A percentile compares a stretch with the other conserved stretches of the same genome.
phyloP scores from a whole-genome alignment of 495 filamentous ascomycete genomes.

The Chlorociboria aeruginascens region DNA sequence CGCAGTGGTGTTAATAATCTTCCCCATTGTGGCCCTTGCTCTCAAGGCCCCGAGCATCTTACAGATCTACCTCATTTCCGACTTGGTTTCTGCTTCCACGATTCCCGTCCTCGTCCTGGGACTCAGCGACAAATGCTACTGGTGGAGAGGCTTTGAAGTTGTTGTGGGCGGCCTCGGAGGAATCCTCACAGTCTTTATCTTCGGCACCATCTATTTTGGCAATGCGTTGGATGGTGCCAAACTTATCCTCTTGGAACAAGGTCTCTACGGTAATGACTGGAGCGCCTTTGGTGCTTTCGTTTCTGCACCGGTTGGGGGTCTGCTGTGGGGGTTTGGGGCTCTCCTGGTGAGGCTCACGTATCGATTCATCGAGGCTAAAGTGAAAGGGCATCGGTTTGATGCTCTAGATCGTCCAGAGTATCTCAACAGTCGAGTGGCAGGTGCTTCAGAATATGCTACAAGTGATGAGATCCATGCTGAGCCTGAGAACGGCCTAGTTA shows the following conservation, averaged over 20 bases:
- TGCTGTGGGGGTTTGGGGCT: conserved; percentile 55
- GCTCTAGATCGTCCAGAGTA: conserved; percentile 45
- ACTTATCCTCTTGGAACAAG: conserved; percentile 55
- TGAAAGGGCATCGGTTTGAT: conserved; percentile 42
- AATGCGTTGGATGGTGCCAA: conserved; percentile 49
- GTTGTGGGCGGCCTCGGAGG: conserved; percentile 60
- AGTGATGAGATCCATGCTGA: conserved; percentile 17
- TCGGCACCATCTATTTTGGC: conserved; percentile 58
- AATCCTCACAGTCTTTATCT: conserved; percentile 62
- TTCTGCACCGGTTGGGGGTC: conserved; percentile 57
- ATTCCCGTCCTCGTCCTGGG: conserved; percentile 60
- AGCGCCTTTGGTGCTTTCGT: conserved; percentile 69
- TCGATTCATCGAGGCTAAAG: conserved; percentile 39
- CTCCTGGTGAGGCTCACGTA: conserved; percentile 38
- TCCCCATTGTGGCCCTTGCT: conserved; percentile 58
- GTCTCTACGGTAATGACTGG: conserved; percentile 62
- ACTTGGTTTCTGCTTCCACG: conserved; percentile 56
- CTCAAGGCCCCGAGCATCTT: conserved; percentile 58
- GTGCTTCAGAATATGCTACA: conserved; percentile 17
- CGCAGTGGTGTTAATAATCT: conserved; percentile 52
- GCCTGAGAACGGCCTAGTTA: conserved; percentile 17
- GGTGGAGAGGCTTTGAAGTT: conserved; percentile 64
- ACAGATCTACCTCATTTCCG: conserved; percentile 66
- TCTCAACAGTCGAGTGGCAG: conserved; percentile 4
- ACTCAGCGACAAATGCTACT: conserved; percentile 48